Conservation (phyloP, 1,284 basidiomycete species). For the Irpex lacteus region DNA sequence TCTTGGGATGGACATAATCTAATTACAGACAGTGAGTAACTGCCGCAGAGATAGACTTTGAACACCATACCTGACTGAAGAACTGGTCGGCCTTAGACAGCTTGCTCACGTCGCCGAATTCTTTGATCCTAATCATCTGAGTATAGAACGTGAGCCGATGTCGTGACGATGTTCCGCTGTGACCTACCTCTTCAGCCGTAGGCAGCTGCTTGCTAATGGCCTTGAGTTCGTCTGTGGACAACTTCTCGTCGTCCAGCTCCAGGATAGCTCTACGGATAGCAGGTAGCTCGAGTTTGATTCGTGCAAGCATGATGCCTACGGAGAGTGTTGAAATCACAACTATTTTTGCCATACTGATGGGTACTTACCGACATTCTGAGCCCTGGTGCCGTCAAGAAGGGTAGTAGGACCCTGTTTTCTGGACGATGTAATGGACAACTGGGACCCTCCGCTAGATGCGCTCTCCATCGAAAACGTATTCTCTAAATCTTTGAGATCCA, state of each 20-base stretch:
- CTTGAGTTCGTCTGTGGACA: conserved; percentile 70
- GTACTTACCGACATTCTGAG: conserved; percentile 75
- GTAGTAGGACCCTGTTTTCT: conserved; percentile 67
- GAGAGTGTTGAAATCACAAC: neutral
- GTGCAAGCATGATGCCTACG: conserved; percentile 77
- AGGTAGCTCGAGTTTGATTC: conserved; percentile 62
- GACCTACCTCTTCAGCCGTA: conserved; percentile 69
- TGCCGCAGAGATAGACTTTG: neutral
- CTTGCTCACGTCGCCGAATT: conserved; percentile 66
- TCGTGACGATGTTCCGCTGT: neutral
- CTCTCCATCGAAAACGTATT: conserved; percentile 70
- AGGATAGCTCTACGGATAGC: conserved; percentile 70
- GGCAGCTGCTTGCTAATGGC: conserved; percentile 74
- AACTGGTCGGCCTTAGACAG: conserved; percentile 85
- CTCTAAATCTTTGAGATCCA: conserved; percentile 73
- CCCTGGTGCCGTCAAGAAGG: conserved; percentile 76
- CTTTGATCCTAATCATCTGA: conserved; percentile 61
- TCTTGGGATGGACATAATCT: conserved; percentile 81
- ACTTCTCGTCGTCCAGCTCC: conserved; percentile 61
- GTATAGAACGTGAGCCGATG: too few species aligned
- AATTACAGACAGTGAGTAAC: conserved; percentile 8
- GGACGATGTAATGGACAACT: conserved; percentile 35
- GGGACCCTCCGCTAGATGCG: conserved; percentile 39
- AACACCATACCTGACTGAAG: conserved; percentile 61
- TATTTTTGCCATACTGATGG: neutral